Conservation (phyloP, 768 basidiomycete species). For the Bullera alba region DNA sequence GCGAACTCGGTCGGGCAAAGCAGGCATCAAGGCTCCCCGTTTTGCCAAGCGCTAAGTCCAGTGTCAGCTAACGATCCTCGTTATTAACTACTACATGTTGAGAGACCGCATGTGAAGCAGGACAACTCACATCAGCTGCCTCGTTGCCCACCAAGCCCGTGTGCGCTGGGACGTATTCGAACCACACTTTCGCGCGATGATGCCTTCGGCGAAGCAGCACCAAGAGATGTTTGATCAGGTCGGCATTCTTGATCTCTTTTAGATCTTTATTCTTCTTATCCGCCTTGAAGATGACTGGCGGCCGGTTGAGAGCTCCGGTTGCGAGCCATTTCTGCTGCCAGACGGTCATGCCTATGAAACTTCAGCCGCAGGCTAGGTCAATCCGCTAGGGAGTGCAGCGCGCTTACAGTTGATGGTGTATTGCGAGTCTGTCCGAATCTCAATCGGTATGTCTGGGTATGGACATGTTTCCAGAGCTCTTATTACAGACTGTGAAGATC, state of each 20-base stretch:
- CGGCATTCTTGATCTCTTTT: conserved; percentile 64
- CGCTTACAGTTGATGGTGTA: conserved; percentile 70
- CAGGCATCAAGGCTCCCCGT: conserved; percentile 28
- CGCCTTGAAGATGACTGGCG: neutral
- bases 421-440: conserved; percentile 78
- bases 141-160: conserved; percentile 75
- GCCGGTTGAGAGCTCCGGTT: conserved; percentile 40
- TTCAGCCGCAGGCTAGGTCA: neutral
- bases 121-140: conserved; percentile 58
- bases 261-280: conserved; percentile 12
- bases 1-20: conserved; percentile 18
- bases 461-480: conserved; percentile 72
- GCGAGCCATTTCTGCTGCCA: conserved; percentile 66
- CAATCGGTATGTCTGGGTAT: conserved; percentile 51
- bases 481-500: conserved; percentile 62
- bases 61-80: neutral
- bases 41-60: conserved; percentile 34
- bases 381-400: neutral
- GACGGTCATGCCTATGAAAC: conserved; percentile 55
- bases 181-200: conserved; percentile 48
- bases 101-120: neutral
- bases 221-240: conserved; percentile 64
- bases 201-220: conserved; percentile 57
- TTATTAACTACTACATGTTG: neutral
- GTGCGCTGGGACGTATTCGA: conserved; percentile 75